phyloP scores from a whole-genome alignment of 1,284 basidiomycete species.

The Naganishia albida region DNA sequence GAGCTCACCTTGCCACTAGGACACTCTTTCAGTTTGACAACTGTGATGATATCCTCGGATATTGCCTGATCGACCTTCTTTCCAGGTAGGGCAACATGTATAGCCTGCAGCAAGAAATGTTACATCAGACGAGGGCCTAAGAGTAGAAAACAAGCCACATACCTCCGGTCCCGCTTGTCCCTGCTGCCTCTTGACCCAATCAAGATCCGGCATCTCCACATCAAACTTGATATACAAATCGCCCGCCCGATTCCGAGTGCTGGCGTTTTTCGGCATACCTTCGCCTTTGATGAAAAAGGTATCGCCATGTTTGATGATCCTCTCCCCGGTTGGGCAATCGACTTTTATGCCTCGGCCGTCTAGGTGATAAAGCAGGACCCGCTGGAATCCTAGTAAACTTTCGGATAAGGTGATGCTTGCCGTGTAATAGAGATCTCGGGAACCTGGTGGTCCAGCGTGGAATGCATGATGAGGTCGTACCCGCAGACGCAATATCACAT shows the following conservation, averaged over 20 bases:
- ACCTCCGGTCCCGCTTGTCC: neutral
- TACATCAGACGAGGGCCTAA: neutral
- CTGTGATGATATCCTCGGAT: conserved; percentile 13
- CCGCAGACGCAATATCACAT: conserved; percentile 82
- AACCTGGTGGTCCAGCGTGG: conserved; percentile 37
- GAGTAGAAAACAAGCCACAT: neutral
- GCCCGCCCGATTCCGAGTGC: conserved; percentile 53
- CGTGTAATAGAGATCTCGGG: conserved; percentile 43
- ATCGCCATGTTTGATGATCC: conserved; percentile 69
- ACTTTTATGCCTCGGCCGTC: conserved; percentile 84
- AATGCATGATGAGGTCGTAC: conserved; percentile 72
- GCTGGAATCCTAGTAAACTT: conserved; percentile 83
- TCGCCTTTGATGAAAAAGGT: conserved; percentile 74
- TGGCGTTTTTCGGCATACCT: conserved; percentile 72
- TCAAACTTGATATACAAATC: conserved; percentile 78
- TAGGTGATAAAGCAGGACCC: conserved; percentile 81
- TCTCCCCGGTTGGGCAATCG: conserved; percentile 67
- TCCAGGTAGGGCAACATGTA: conserved; percentile 6
- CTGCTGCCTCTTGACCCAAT: conserved; percentile 42
- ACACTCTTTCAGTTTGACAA: conserved; percentile 24
- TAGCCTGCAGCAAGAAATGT: neutral
- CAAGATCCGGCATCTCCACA: conserved; percentile 68
- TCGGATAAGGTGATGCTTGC: conserved; percentile 79
- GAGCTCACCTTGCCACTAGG: conserved; percentile 21
- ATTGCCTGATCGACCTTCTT: conserved; percentile 28